Evolutionary conservation across 805 yeast species (phyloP).

Genomic region (Yarrowia sp.): DNA sequence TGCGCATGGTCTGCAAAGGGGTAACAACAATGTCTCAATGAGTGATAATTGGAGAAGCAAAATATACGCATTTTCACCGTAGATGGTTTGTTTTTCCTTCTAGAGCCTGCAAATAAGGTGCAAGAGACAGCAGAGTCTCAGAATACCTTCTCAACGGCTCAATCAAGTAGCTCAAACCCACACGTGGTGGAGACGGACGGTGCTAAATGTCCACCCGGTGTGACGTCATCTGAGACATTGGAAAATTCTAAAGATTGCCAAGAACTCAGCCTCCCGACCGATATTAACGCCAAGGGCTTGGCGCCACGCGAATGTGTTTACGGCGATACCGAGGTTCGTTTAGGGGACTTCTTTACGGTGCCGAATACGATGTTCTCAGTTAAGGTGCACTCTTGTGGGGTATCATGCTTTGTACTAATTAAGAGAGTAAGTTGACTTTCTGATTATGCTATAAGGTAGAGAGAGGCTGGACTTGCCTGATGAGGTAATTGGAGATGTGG

Average conservation of each 20-base stretch:
- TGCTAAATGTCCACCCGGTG: background rate
- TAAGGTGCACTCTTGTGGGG: background rate
- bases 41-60: too few relatives aligned
- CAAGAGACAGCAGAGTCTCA: too few relatives aligned
- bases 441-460: background rate
- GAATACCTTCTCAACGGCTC: too few relatives aligned
- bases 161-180: too few relatives aligned
- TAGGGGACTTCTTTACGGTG: background rate
- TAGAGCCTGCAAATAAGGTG: too few relatives aligned
- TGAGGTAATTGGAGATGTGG: background rate
- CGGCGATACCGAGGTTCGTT: background rate
- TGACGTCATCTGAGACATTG: conserved; percentile 20
- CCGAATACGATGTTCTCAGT: background rate
- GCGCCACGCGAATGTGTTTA: conserved; percentile 20
- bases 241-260: background rate
- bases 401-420: background rate
- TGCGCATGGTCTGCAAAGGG: too few relatives aligned
- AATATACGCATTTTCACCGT: too few relatives aligned
- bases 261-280: conserved; percentile 7
- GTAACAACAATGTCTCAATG: too few relatives aligned
- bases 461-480: background rate
- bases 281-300: background rate
- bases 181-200: too few relatives aligned
- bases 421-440: background rate
- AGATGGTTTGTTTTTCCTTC: too few relatives aligned